Evolutionary conservation across 371 early-diverging fungal genomes (phyloP).

Genomic region (Mortierella sp.): DNA sequence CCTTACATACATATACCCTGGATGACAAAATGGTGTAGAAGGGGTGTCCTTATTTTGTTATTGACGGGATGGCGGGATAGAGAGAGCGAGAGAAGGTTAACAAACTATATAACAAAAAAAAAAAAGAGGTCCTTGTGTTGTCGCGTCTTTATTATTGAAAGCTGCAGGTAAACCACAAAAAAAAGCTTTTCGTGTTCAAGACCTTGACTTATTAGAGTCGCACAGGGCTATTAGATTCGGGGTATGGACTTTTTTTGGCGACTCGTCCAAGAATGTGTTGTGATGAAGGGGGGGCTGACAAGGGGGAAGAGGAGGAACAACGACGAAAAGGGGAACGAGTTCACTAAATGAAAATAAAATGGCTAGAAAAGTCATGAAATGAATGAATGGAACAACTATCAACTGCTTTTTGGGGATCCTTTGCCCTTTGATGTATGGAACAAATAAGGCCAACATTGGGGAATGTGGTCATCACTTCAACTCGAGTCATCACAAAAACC

Average conservation of each 20-base stretch:
- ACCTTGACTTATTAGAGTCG: too few relatives aligned
- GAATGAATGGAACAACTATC: background rate
- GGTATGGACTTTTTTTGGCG: too few relatives aligned
- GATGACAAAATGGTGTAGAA: background rate
- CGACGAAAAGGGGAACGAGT: background rate
- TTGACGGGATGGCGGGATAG: constrained; percentile 1
- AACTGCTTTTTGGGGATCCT: background rate
- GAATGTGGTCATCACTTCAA: background rate
- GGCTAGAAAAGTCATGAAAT: constrained; percentile 1
- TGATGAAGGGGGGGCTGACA: background rate
- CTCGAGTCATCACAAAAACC: too few relatives aligned
- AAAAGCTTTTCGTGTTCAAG: too few relatives aligned
- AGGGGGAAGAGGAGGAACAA: background rate
- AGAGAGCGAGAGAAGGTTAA: background rate
- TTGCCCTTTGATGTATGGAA: background rate
- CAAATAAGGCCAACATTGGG: background rate
- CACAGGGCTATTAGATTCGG: background rate
- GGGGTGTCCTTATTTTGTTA: background rate
- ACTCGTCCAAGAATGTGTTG: background rate
- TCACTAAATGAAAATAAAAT: background rate
- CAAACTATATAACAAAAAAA: too few relatives aligned
- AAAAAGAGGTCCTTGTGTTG: constrained; percentile 2
- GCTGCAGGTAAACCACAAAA: too few relatives aligned
- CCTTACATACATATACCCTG: too few relatives aligned
- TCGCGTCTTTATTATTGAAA: background rate